A percentile compares a stretch with the other conserved stretches of the same genome.
These are phyloP conservation scores for Viola pubescens DNA, from an alignment of 441 rosid genomes.

Conservation along the genomic window DNA sequence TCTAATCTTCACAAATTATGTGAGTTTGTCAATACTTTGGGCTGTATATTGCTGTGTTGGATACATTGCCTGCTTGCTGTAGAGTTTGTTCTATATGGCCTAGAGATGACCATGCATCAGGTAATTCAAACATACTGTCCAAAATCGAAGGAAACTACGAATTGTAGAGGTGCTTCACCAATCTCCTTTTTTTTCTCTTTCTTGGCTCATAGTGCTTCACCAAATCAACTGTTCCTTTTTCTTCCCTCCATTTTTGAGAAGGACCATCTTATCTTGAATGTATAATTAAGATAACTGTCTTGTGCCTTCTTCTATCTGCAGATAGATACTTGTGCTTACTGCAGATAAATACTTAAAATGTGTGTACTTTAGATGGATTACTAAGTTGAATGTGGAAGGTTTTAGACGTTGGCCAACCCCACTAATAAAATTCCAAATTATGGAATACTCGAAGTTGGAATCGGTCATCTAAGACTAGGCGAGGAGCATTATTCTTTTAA, in stretches of 20 bases:
- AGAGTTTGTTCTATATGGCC: conserved; percentile 1
- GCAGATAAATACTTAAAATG: too few relatives aligned
- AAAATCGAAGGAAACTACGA: neutral
- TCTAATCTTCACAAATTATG: conserved; percentile 1
- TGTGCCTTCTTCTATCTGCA: too few relatives aligned
- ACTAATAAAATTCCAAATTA: conserved; percentile 9
- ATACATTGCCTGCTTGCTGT: conserved; percentile 1
- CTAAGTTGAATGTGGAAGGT: neutral
- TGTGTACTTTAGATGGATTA: neutral
- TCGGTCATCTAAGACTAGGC: neutral
- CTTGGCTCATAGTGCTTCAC: neutral
- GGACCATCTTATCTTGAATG: too few relatives aligned
- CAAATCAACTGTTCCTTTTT: too few relatives aligned
- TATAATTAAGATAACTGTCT: too few relatives aligned
- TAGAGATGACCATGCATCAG: neutral
- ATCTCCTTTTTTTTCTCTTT: neutral
- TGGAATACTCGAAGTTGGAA: conserved; percentile 10
- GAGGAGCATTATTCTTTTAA: neutral
- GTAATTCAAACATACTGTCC: neutral
- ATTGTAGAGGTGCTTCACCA: conserved; percentile 6
- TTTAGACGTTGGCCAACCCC: conserved; percentile 22
- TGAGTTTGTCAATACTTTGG: conserved; percentile 4
- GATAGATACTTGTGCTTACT: too few relatives aligned
- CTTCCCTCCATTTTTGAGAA: too few relatives aligned
- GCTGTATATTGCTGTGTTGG: conserved; percentile 8